These are phyloP conservation scores for Hanseniaspora thailandica DNA, from an alignment of 805 yeast genomes.

Conservation along the genomic window DNA sequence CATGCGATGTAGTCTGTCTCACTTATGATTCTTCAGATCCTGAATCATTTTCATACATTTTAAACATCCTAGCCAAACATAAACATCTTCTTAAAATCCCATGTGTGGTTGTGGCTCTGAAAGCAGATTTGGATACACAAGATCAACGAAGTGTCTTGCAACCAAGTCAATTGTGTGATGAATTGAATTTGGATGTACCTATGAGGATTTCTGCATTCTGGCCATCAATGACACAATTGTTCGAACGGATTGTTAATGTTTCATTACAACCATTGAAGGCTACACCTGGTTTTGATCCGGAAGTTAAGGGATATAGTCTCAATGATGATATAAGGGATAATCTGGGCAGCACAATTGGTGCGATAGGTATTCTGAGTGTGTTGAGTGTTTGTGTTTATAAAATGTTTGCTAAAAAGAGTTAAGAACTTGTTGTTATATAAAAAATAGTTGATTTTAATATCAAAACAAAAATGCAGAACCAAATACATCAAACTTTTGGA, in stretches of 20 bases:
- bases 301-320: constrained; percentile 34
- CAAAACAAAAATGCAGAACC: constrained; percentile 6
- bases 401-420: constrained; percentile 17
- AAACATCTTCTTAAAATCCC: constrained; percentile 58
- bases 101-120: constrained; percentile 75
- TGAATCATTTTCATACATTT: constrained; percentile 75
- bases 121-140: constrained; percentile 91
- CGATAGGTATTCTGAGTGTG: constrained; percentile 52
- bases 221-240: constrained; percentile 74
- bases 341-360: constrained; percentile 53
- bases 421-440: not conserved
- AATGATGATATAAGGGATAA: constrained; percentile 41
- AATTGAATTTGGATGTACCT: constrained; percentile 61
- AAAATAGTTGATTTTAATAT: not conserved
- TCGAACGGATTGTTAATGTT: constrained; percentile 78
- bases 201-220: constrained; percentile 82
- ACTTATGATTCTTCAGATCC: constrained; percentile 94
- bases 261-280: constrained; percentile 67
- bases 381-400: constrained; percentile 57
- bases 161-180: constrained; percentile 75
- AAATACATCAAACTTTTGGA: constrained; percentile 3
- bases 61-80: constrained; percentile 52
- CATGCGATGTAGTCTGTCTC: constrained; percentile 84
- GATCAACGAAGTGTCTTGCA: constrained; percentile 78
- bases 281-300: constrained; percentile 69